Evolutionary conservation across 2,329 filamentous ascomycete species (phyloP).

Genomic region (Ascochyta lentis): DNA sequence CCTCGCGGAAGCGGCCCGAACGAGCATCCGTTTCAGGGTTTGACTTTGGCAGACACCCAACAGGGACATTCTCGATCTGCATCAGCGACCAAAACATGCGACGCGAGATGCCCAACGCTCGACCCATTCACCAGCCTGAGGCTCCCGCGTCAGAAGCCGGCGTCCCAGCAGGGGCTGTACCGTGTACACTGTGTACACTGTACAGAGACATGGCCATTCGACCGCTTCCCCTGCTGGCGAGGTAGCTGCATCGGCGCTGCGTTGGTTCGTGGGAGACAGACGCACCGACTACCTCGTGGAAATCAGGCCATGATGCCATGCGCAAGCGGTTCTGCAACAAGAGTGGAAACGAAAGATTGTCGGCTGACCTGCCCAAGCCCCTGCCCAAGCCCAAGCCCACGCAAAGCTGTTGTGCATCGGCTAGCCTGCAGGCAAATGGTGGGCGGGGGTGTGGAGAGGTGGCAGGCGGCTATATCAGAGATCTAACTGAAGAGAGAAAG

Average conservation of each 20-base stretch:
- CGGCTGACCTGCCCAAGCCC: constrained; percentile 14
- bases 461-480: constrained; percentile 3
- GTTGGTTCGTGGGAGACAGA: neutral
- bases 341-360: neutral
- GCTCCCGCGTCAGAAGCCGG: neutral
- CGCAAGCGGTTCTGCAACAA: constrained; percentile 3
- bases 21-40: neutral
- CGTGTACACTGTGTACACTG: too few species aligned
- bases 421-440: neutral
- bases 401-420: constrained; percentile 4
- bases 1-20: constrained; percentile 16
- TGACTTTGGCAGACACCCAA: neutral
- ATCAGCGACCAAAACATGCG: neutral
- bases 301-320: constrained; percentile 13
- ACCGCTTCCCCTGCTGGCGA: constrained; percentile 21
- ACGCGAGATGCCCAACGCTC: constrained; percentile 2
- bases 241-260: constrained; percentile 2
- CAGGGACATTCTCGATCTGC: neutral
- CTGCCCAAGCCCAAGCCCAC: constrained; percentile 6
- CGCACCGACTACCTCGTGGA: constrained; percentile 2
- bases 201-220: neutral
- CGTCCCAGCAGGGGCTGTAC: neutral
- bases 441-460: neutral
- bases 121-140: neutral
- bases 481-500: constrained; percentile 8